phyloP scores from a whole-genome alignment of 164 flowering plant genomes.

The Aristolochia fimbriata region DNA sequence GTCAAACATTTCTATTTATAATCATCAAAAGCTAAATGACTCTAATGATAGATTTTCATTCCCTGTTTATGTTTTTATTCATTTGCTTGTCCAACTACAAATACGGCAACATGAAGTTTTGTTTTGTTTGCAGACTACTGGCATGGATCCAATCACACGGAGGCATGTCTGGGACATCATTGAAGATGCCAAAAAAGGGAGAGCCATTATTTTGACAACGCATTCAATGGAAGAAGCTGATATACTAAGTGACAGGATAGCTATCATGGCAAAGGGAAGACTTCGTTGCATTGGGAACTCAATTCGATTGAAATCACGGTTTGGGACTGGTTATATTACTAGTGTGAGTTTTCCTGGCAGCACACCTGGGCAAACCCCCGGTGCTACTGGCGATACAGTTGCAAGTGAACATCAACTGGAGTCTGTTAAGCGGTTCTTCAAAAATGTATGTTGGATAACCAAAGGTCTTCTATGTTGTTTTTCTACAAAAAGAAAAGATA shows the following conservation, averaged over 20 bases:
- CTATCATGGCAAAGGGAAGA: conserved; percentile 96
- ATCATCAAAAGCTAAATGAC: no score
- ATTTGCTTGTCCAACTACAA: no score
- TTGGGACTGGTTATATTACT: conserved; percentile 84
- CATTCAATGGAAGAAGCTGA: conserved; percentile 99
- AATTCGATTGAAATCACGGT: conserved; percentile 78
- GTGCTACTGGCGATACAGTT: conserved; percentile 9
- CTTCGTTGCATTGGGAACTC: conserved; percentile 97
- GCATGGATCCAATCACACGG: conserved; percentile 96
- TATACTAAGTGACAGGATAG: conserved; percentile 83
- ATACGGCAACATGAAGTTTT: neutral
- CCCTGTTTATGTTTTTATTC: no score
- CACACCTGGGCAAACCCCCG: conserved; percentile 24
- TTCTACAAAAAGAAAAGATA: neutral
- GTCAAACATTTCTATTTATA: no score
- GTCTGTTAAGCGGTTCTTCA: conserved; percentile 73
- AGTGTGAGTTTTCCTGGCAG: conserved; percentile 54
- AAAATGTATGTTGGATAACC: conserved; percentile 33
- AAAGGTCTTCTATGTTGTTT: neutral
- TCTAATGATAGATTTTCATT: no score
- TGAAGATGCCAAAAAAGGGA: conserved; percentile 78
- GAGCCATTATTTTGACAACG: conserved; percentile 81
- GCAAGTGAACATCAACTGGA: conserved; percentile 24
- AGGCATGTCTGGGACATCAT: conserved; percentile 99
- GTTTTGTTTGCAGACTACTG: conserved; percentile 71